Conservation (phyloP, 768 basidiomycete species). For the Trametes punicea region DNA sequence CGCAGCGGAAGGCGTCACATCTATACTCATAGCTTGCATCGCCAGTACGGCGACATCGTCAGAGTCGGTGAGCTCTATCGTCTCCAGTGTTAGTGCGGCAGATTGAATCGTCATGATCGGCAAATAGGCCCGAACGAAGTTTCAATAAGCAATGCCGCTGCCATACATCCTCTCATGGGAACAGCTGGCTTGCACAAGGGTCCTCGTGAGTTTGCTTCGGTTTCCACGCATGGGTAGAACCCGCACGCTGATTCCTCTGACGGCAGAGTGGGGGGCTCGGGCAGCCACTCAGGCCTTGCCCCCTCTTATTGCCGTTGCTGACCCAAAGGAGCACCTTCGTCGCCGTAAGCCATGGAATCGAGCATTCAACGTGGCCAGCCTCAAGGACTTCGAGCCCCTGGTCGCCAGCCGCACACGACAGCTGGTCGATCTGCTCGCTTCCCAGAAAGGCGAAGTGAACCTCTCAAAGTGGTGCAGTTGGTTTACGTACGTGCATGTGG, state of each 20-base stretch:
- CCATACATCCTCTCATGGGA: constrained; percentile 22
- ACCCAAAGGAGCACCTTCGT: constrained; percentile 33
- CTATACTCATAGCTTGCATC: constrained; percentile 23
- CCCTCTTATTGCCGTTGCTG: constrained; percentile 31
- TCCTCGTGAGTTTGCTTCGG: constrained; percentile 16
- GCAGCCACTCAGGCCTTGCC: constrained; percentile 12
- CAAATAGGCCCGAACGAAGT: constrained; percentile 27
- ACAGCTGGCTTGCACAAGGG: constrained; percentile 26
- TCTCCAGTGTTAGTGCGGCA: background rate
- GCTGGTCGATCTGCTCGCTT: constrained; percentile 24
- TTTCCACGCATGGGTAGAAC: background rate
- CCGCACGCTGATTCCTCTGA: background rate
- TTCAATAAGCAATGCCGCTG: constrained; percentile 20
- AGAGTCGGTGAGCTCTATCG: constrained; percentile 20
- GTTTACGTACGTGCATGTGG: constrained; percentile 34
- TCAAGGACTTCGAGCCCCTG: constrained; percentile 32
- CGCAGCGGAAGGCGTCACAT: constrained; percentile 21
- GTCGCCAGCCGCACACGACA: constrained; percentile 26
- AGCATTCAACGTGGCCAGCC: constrained; percentile 33
- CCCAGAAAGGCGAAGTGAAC: constrained; percentile 26
- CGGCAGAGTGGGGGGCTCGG: constrained; percentile 16
- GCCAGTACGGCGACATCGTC: constrained; percentile 25
- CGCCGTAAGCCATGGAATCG: constrained; percentile 41
- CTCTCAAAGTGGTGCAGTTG: constrained; percentile 36
- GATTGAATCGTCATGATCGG: background rate